These are phyloP conservation scores for Corymbia citriodora DNA, from an alignment of 441 rosid genomes.

Conservation along the genomic window DNA sequence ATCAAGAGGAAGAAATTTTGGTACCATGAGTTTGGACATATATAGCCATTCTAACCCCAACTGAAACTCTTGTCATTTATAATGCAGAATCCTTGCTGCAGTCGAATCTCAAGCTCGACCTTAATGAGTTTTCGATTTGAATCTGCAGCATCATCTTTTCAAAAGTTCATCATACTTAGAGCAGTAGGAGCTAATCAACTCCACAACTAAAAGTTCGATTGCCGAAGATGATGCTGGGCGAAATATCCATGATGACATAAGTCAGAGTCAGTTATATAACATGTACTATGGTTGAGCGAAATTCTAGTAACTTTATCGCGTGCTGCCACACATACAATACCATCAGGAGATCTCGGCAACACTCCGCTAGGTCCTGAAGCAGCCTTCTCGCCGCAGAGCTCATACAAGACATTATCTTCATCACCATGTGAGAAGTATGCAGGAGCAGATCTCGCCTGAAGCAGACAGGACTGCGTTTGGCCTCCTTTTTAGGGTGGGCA, in stretches of 20 bases:
- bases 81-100: neutral
- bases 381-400: neutral
- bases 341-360: neutral
- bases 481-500: neutral
- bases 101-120: too few relatives aligned
- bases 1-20: neutral
- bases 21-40: neutral
- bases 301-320: too few relatives aligned
- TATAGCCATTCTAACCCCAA: neutral
- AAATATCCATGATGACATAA: neutral
- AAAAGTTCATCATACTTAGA: accelerated
- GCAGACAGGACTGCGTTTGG: neutral
- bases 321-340: neutral
- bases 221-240: neutral
- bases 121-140: neutral
- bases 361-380: neutral
- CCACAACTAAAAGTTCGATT: neutral
- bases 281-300: neutral
- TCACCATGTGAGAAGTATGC: neutral
- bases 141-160: neutral
- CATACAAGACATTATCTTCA: neutral
- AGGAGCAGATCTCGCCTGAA: neutral
- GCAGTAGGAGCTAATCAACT: neutral
- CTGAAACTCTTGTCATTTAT: neutral
- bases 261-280: neutral